Base-by-base conservation (phyloP, 495 filamentous ascomycete species). In the Lasiosphaeris hirsuta region DNA sequence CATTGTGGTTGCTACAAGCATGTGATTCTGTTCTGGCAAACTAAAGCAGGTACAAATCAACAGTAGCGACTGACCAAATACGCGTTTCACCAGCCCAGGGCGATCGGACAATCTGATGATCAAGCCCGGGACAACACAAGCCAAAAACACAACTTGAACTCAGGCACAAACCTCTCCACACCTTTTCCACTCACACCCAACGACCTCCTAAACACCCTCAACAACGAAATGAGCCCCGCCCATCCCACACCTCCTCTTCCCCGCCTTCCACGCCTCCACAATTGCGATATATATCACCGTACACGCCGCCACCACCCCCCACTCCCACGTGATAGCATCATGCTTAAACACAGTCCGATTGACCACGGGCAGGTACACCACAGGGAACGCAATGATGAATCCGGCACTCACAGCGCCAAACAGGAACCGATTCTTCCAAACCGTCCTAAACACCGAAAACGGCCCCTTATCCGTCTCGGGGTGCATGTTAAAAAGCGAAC, bases 311-410 rank as follows among this genome's bases (percentile, higher is more conserved):
- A 81, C 83, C 4, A 86, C 57, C 7, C 76, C 82, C 88, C 88
- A 90, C 63, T 90, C 87, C 88, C 87, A 90, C 34, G 67, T 78
- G 40, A 92, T 89, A 7, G 79, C 78, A 9, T 72, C 77, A 58
- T 92, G 88, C 66, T 88, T 90, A 75, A 92, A 90, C 1, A 92
- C 86, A 1, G 72, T 63, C 3, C 71, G 72, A 65, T 90, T 90
- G 33, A 92, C 69, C 6, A 78, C 81, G 0, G 88, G 88, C 15
- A 92, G 81, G 62, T 90, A 90, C 1, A 90, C 79, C 3, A 86
- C 81, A 0, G 87, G 86, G 58, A 90, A 90, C 4, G 85, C 79
- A 58, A 84, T 79, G 8, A 88, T 51, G 49, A 87, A 85, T 1
- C 86, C 88, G 10, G 85, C 75, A n/a, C 86, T 71, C 17, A 90